Evolutionary conservation across 768 basidiomycete genomes (phyloP).

Genomic region (Mrakia blollopis): DNA sequence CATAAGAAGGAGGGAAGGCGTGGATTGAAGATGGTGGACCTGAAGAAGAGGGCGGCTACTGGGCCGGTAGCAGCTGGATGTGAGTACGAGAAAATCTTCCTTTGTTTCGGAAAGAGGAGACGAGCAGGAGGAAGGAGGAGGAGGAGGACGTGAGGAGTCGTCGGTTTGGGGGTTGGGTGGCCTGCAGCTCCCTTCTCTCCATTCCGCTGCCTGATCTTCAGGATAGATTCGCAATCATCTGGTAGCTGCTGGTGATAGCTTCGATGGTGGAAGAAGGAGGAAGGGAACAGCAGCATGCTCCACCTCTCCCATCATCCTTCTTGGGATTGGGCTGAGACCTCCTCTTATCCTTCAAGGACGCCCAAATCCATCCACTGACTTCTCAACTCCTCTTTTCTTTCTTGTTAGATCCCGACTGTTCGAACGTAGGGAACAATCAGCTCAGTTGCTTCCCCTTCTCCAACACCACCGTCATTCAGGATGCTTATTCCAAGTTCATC

Average conservation of each 20-base stretch:
- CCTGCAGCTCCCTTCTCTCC: not conserved
- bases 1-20: not conserved
- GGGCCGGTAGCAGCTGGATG: conserved; percentile 25
- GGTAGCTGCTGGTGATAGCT: not conserved
- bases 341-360: not conserved
- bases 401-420: conserved; percentile 2
- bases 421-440: conserved; percentile 26
- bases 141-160: not conserved
- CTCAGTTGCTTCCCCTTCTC: conserved; percentile 22
- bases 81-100: not conserved
- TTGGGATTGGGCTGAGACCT: not conserved
- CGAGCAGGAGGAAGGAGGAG: not conserved
- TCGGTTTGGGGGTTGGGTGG: not conserved
- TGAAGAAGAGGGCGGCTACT: conserved; percentile 8
- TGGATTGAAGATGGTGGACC: not conserved
- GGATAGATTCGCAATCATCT: not conserved
- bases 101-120: not conserved
- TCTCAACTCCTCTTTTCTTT: not conserved
- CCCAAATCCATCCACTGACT: not conserved
- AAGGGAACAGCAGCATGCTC: too few relatives aligned
- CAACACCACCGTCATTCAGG: conserved; percentile 27
- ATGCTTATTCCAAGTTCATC: conserved; percentile 25
- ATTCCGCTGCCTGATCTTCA: not conserved
- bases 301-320: not conserved
- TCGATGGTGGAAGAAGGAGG: too few relatives aligned